phyloP scores from a whole-genome alignment of 75 land plant species.

The Picea sitchensis region DNA sequence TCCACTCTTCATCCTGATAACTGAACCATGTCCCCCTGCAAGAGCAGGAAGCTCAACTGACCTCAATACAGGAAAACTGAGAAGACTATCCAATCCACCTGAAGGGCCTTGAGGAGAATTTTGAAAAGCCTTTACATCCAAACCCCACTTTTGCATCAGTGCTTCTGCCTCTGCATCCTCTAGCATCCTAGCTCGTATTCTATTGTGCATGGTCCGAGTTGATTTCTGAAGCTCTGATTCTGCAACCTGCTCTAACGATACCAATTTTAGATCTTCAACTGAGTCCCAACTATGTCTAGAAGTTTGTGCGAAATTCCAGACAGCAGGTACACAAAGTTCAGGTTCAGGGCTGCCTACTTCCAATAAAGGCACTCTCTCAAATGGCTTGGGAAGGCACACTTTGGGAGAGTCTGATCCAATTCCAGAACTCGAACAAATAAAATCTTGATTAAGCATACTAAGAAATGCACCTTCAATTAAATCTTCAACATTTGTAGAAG shows the following conservation, averaged over 20 bases:
- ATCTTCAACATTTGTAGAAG: conserved; percentile 11
- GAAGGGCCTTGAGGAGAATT: conserved; percentile 4
- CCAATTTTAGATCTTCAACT: background rate
- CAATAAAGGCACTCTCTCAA: conserved; percentile 15
- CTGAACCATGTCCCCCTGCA: background rate
- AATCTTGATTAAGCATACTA: conserved; percentile 19
- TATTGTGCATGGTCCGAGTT: conserved; percentile 13
- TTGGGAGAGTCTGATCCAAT: background rate
- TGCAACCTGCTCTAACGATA: conserved; percentile 15
- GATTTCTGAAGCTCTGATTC: conserved; percentile 26
- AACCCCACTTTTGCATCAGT: conserved; percentile 28
- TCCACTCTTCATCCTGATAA: conserved; percentile 16
- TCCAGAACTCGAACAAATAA: conserved; percentile 12
- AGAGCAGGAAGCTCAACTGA: too few species aligned
- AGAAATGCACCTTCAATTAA: conserved; percentile 22
- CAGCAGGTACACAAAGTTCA: background rate
- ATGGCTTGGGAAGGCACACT: conserved; percentile 16
- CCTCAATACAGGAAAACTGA: background rate
- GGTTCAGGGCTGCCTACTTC: background rate
- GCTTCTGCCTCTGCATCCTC: conserved; percentile 27
- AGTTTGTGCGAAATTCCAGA: background rate
- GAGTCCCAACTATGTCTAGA: background rate
- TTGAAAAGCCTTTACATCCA: too few species aligned
- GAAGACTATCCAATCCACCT: conserved; percentile 7
- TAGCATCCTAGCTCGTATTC: conserved; percentile 14